Base-by-base conservation (phyloP, 2,329 filamentous ascomycete genomes). In the Fonsecaea monophora region DNA sequence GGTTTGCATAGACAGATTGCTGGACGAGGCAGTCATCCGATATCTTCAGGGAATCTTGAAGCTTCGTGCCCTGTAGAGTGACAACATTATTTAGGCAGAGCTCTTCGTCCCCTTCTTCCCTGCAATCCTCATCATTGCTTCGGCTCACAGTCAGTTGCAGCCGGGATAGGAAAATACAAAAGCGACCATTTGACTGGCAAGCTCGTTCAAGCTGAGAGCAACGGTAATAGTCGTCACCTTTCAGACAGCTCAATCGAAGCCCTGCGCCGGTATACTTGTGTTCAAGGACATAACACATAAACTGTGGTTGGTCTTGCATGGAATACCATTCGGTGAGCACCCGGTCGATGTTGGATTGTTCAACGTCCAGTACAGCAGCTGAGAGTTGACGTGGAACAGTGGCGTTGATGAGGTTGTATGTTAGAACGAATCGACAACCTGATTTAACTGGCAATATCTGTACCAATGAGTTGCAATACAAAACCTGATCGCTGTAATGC, bases 361-460 rank as follows among this genome's bases (percentile, higher is more conserved):
- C 25, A 37, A 4, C 25, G 21, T 48, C 55, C 10, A 57, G 50
- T 45, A 21, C 42, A 10, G 38, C 12, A 48, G 57, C 66, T 12
- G 63, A 58, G 30, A 32, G 40, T 13, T 6, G 12, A 32, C 6
- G 35, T 6, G 38, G 18, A 56, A 61, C 53, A 13, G 61, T 60
- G 9, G 53, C 53, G 40, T 79, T 74, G 18, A 83, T 71, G 3
- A 87, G 79, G 70, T 86, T 85, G 74, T 85, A 88, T 0, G 81
- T 84, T 9, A 87, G 70, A 12, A 85, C 83, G 66, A 82, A 78
- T 5, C 83, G 81, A 70, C 82, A 80, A 3, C 85, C 84, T 0
- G 78, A 80, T 0, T 68, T 77, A 3, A 87, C 77, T 2, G 81
- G 79, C 15, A 79, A 75, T 15, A 67, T 53, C 61, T 67, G 37